Evolutionary conservation across 176 grass and related monocot species (phyloP).

Genomic region (Oryza meyeriana): DNA sequence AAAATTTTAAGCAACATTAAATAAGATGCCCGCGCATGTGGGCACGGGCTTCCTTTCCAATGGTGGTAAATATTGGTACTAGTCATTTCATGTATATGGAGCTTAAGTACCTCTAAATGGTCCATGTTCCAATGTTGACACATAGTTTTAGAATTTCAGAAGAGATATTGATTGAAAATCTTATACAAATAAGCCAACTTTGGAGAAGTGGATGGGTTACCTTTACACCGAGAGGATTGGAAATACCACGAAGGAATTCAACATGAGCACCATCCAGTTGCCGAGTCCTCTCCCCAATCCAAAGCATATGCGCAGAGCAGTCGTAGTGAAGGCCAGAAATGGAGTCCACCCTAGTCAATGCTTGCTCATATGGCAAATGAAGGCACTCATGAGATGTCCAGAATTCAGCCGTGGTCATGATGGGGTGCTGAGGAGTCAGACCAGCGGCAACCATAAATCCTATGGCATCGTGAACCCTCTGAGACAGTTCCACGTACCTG

Average conservation of each 20-base stretch:
- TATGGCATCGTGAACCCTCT: conserved; percentile 45
- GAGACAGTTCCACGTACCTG: conserved; percentile 44
- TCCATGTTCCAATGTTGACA: neutral
- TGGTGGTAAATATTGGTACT: neutral
- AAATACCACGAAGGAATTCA: conserved; percentile 60
- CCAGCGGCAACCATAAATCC: conserved; percentile 50
- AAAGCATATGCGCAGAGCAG: conserved; percentile 60
- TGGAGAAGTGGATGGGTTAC: conserved; percentile 12
- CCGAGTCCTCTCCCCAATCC: conserved; percentile 61
- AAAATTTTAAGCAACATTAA: too few species aligned
- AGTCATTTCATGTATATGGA: neutral
- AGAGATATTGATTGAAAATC: neutral
- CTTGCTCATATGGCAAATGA: conserved; percentile 59
- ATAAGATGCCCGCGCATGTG: too few species aligned
- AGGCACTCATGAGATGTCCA: conserved; percentile 75
- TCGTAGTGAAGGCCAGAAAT: conserved; percentile 42
- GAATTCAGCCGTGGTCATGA: conserved; percentile 53
- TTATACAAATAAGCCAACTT: neutral
- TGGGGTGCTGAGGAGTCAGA: conserved; percentile 40
- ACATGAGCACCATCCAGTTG: conserved; percentile 63
- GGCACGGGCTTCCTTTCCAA: too few species aligned
- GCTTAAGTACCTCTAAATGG: neutral
- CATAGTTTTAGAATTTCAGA: neutral
- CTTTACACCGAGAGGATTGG: conserved; percentile 60
- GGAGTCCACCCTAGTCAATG: conserved; percentile 48